These are phyloP conservation scores for Mycena maculata DNA, from an alignment of 768 basidiomycete species.

Conservation along the genomic window DNA sequence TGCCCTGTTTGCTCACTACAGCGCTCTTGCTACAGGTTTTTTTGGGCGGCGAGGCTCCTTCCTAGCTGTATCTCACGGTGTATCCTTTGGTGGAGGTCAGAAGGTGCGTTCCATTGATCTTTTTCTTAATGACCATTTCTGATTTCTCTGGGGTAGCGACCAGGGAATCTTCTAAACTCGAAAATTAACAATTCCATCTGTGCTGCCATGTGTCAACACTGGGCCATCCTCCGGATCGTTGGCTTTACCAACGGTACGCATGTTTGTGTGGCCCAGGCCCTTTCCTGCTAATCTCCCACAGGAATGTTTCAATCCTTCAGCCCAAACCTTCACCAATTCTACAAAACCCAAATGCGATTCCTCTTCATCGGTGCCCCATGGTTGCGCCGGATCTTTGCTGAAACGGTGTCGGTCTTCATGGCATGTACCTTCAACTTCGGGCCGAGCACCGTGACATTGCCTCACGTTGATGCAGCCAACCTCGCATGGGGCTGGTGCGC, in stretches of 20 bases:
- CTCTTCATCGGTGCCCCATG: not conserved
- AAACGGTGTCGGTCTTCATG: not conserved
- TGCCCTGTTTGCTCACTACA: not conserved
- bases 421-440: slow-evolving; percentile 12
- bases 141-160: not conserved
- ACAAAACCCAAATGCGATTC: not conserved
- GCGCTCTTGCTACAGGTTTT: not conserved
- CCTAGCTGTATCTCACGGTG: not conserved
- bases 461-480: slow-evolving; percentile 5
- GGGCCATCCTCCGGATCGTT: not conserved
- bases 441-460: not conserved
- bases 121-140: not conserved
- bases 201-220: not conserved
- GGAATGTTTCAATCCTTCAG: not conserved
- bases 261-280: too few relatives aligned
- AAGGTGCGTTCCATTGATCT: not conserved
- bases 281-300: too few relatives aligned
- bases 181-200: not conserved
- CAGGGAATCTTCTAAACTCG: not conserved
- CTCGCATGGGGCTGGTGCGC: slow-evolving; percentile 12
- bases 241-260: not conserved
- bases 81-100: not conserved
- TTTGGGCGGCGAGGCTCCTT: not conserved
- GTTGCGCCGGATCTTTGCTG: not conserved
- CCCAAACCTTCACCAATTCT: not conserved